phyloP scores from a whole-genome alignment of 371 early-diverging fungal genomes.

The Gilbertella persicaria region DNA sequence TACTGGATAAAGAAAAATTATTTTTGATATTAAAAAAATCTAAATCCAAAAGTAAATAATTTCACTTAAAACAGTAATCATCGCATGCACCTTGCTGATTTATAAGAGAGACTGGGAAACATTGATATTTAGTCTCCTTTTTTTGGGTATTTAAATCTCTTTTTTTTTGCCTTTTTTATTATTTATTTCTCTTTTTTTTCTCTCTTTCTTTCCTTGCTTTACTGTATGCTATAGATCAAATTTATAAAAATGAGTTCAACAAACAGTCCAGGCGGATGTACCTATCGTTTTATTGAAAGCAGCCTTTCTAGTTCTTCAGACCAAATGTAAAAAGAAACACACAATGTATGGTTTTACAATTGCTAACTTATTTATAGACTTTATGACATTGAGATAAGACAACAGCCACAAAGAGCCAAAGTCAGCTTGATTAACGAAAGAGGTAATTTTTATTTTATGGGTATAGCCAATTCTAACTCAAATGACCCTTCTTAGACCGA shows the following conservation, averaged over 20 bases:
- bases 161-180: conserved; percentile 1
- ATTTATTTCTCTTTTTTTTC: conserved; percentile 7
- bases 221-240: neutral
- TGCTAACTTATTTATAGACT: neutral
- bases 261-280: conserved; percentile 8
- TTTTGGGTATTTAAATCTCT: too few relatives aligned
- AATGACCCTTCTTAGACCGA: conserved; percentile 25
- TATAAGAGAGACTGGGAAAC: too few relatives aligned
- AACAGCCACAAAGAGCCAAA: conserved; percentile 30
- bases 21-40: too few relatives aligned
- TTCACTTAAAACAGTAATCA: too few relatives aligned
- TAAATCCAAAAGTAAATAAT: too few relatives aligned
- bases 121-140: too few relatives aligned
- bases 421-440: conserved; percentile 29
- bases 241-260: neutral
- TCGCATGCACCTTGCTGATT: too few relatives aligned
- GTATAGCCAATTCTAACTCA: neutral
- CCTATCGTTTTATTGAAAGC: conserved; percentile 11
- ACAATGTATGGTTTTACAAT: neutral
- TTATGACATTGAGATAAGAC: conserved; percentile 16
- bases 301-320: neutral
- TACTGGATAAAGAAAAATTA: too few relatives aligned
- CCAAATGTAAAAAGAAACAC: too few relatives aligned
- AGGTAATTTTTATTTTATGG: conserved; percentile 20
- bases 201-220: neutral